A percentile compares a stretch with the other conserved stretches of the same genome.
These are phyloP conservation scores for Senna siamea DNA, from an alignment of 306 rosid genomes.

Conservation along the genomic window DNA sequence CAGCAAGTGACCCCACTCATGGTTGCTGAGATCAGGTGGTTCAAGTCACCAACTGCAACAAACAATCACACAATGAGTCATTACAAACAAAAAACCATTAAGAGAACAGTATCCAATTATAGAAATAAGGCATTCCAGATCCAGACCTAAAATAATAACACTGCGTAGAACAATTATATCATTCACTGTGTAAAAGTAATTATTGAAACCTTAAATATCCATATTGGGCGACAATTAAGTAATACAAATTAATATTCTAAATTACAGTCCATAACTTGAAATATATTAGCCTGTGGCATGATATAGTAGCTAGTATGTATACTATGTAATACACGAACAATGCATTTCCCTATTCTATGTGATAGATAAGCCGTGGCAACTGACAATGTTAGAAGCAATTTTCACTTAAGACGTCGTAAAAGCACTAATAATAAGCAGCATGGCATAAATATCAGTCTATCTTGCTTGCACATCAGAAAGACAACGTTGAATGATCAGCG, in stretches of 20 bases:
- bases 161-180: not conserved
- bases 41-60: slow-evolving; percentile 46
- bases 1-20: slow-evolving; percentile 16
- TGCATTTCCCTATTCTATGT: not conserved
- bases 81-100: not conserved
- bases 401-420: not conserved
- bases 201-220: not conserved
- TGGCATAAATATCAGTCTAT: no score
- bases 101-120: not conserved
- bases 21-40: slow-evolving; percentile 14
- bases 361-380: not conserved
- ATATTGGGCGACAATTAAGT: not conserved
- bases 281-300: not conserved
- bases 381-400: not conserved
- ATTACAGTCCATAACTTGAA: not conserved
- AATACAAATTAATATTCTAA: not conserved
- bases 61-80: slow-evolving; percentile 2
- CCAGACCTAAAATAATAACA: not conserved
- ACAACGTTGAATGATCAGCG: no score
- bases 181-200: not conserved
- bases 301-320: not conserved
- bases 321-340: not conserved
- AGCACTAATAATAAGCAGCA: no score
- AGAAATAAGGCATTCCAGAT: slow-evolving; percentile 7
- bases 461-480: no score